Evolutionary conservation across 331 rosid genomes (phyloP).

Genomic region (Pyracantha coccinea): DNA sequence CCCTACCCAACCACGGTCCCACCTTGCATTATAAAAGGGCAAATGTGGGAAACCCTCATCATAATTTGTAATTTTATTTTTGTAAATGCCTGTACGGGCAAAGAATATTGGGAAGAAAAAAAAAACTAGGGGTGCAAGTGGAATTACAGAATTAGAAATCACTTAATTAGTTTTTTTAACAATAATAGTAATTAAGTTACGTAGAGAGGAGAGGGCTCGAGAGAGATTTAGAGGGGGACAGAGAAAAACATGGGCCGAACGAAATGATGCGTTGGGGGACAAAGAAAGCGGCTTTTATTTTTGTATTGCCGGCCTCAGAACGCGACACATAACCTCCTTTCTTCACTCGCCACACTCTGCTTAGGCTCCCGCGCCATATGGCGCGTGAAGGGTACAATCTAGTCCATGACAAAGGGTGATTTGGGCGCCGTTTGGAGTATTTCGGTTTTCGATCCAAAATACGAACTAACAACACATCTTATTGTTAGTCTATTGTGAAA

Average conservation of each 20-base stretch:
- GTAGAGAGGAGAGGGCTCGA: neutral
- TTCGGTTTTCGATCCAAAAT: no score
- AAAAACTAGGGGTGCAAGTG: neutral
- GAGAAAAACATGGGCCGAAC: slow-evolving; percentile 24
- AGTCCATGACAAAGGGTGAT: neutral
- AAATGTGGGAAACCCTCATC: slow-evolving; percentile 12
- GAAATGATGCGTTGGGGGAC: slow-evolving; percentile 44
- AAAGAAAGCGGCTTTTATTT: slow-evolving; percentile 47
- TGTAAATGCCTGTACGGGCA: neutral
- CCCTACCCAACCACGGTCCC: neutral
- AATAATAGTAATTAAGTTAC: neutral
- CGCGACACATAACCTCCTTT: slow-evolving; percentile 24
- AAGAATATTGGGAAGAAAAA: neutral
- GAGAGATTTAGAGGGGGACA: slow-evolving; percentile 26
- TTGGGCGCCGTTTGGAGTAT: no score
- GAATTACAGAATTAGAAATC: neutral
- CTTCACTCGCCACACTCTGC: neutral
- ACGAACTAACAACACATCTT: accelerated
- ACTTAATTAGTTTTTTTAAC: neutral
- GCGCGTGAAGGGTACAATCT: neutral
- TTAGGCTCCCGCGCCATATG: neutral
- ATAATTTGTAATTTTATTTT: neutral
- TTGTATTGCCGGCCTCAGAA: slow-evolving; percentile 34
- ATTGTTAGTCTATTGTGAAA: accelerated
- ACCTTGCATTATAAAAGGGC: slow-evolving; percentile 11